These are phyloP conservation scores for Nothophytophthora sp. DNA, from an alignment of 352 stramenopile genomes.

Conservation along the genomic window DNA sequence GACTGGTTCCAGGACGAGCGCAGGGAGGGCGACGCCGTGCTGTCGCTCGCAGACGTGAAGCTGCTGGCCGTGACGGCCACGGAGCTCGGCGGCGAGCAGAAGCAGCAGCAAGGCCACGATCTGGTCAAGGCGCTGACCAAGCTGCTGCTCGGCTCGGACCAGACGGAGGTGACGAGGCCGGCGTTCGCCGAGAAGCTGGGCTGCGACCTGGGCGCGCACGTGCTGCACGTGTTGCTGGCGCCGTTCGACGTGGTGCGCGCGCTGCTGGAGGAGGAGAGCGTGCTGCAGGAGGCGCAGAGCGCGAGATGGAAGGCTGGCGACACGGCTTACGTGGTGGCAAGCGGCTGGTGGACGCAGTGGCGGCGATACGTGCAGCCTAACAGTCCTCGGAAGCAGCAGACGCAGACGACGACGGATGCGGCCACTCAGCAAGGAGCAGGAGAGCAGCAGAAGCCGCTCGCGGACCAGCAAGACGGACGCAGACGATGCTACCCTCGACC, in stretches of 20 bases:
- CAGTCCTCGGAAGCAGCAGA: background rate
- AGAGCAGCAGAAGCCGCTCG: conserved; percentile 18
- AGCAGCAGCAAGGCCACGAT: conserved; percentile 18
- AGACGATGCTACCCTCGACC: conserved; percentile 25
- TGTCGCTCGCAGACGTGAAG: conserved; percentile 35
- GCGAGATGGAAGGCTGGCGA: conserved; percentile 47
- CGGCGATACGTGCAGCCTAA: conserved; percentile 28
- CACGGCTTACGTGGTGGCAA: conserved; percentile 51
- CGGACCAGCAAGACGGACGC: conserved; percentile 4
- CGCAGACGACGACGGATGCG: background rate
- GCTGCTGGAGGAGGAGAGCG: conserved; percentile 40
- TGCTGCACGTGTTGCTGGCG: conserved; percentile 48
- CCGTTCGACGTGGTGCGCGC: conserved; percentile 59
- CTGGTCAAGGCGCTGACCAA: conserved; percentile 26
- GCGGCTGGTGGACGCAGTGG: conserved; percentile 65
- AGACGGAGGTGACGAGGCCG: conserved; percentile 19
- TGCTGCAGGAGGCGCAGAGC: conserved; percentile 36
- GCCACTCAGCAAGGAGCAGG: conserved; percentile 15
- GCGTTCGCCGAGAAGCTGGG: conserved; percentile 22
- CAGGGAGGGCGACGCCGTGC: conserved; percentile 4
- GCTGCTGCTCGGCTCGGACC: conserved; percentile 15
- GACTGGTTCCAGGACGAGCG: conserved; percentile 54
- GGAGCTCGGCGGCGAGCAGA: conserved; percentile 18
- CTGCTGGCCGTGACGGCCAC: conserved; percentile 36
- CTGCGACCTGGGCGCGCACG: conserved; percentile 23